These are phyloP conservation scores for Ganoderma meredithae DNA, from an alignment of 1,284 basidiomycete species.

Conservation along the genomic window DNA sequence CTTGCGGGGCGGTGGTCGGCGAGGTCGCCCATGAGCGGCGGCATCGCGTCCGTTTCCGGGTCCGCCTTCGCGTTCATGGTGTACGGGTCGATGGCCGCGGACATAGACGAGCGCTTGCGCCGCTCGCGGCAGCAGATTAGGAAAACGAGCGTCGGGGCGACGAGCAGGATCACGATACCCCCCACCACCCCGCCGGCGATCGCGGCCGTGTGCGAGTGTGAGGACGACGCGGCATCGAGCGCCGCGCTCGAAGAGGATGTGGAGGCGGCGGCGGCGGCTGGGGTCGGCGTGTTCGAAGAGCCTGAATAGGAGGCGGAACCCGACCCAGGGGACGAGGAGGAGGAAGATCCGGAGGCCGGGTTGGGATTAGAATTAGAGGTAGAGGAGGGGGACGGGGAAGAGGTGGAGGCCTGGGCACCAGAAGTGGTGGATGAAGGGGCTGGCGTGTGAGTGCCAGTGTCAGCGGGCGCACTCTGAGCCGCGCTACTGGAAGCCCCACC, in stretches of 20 bases:
- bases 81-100: not conserved
- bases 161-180: not conserved
- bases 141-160: not conserved
- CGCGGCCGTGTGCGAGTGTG: not conserved
- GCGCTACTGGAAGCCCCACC: not conserved
- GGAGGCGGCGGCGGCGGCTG: not conserved
- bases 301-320: not conserved
- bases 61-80: too few species aligned
- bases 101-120: not conserved
- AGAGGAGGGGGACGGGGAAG: not conserved
- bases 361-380: not conserved
- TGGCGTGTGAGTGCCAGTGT: too few species aligned
- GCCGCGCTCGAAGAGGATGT: not conserved
- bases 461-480: not conserved
- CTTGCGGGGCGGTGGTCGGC: too few species aligned
- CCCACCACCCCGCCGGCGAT: not conserved
- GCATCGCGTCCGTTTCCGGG: too few species aligned
- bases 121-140: not conserved
- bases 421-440: too few species aligned
- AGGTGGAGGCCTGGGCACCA: not conserved
- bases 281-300: not conserved
- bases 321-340: not conserved
- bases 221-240: too few species aligned
- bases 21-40: too few species aligned
- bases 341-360: not conserved